Conservation (phyloP, 2,329 filamentous ascomycete genomes). For the Pseudogymnoascus sp. region DNA sequence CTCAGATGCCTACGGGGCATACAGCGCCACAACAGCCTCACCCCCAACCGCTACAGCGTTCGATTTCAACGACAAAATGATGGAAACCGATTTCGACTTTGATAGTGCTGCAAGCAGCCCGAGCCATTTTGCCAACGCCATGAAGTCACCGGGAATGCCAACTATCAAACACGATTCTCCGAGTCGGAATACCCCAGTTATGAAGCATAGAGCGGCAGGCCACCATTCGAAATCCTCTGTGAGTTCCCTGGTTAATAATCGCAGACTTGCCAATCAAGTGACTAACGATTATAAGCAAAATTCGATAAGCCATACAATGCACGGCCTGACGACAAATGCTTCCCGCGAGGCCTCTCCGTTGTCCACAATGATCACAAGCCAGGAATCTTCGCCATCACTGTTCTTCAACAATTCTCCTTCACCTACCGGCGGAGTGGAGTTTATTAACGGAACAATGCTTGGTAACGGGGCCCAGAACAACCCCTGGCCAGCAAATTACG, state of each 20-base stretch:
- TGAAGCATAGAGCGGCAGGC: conserved; percentile 21
- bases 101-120: conserved; percentile 52
- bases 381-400: conserved; percentile 42
- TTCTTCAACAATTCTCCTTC: conserved; percentile 42
- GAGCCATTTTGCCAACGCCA: conserved; percentile 29
- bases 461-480: conserved; percentile 18
- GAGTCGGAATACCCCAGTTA: conserved; percentile 19
- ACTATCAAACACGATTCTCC: conserved; percentile 31
- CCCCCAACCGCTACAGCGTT: conserved; percentile 28
- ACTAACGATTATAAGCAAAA: conserved; percentile 39
- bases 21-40: conserved; percentile 31
- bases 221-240: conserved; percentile 39
- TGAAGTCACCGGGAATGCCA: conserved; percentile 36
- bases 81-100: conserved; percentile 48
- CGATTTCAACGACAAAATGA: conserved; percentile 36
- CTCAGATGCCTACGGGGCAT: conserved; percentile 31
- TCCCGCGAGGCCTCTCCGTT: conserved; percentile 49
- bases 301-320: conserved; percentile 43
- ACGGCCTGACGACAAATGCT: conserved; percentile 35
- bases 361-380: conserved; percentile 43
- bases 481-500: conserved; percentile 31
- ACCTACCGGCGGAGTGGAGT: conserved; percentile 34
- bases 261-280: conserved; percentile 2
- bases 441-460: conserved; percentile 28
- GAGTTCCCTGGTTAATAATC: conserved; percentile 18